phyloP scores from a whole-genome alignment of 225 moss, liverwort and hornwort species.

The Bryum argenteum region DNA sequence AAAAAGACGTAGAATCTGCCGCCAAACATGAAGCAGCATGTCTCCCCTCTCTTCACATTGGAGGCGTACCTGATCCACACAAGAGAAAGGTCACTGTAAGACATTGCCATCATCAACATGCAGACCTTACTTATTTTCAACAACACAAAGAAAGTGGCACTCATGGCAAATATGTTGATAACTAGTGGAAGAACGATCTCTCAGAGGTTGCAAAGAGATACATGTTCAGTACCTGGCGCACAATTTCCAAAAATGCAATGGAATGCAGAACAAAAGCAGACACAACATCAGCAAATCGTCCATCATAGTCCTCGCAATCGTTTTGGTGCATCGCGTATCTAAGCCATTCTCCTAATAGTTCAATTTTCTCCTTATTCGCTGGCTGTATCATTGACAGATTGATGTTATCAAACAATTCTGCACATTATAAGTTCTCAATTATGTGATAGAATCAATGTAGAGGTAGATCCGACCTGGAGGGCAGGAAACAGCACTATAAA shows the following conservation, averaged over 20 bases:
- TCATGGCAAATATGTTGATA: neutral
- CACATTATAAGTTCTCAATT: neutral
- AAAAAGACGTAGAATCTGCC: slow-evolving; percentile 84
- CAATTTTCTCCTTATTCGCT: slow-evolving; percentile 81
- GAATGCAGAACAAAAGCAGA: slow-evolving; percentile 78
- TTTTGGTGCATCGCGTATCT: slow-evolving; percentile 64
- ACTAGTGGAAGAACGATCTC: neutral
- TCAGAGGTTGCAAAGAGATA: neutral
- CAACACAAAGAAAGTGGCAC: neutral
- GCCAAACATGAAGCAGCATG: slow-evolving; percentile 84
- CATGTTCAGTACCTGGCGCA: slow-evolving; percentile 69
- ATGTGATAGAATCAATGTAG: neutral
- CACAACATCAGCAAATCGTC: slow-evolving; percentile 67
- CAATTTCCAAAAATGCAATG: slow-evolving; percentile 87
- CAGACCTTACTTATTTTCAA: neutral
- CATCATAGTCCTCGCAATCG: slow-evolving; percentile 60
- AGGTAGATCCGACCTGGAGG: slow-evolving; percentile 41
- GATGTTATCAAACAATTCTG: neutral
- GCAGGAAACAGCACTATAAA: slow-evolving; percentile 50
- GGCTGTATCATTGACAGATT: slow-evolving; percentile 46
- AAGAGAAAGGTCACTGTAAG: neutral
- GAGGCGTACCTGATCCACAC: slow-evolving; percentile 64
- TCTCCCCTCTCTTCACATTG: slow-evolving; percentile 98
- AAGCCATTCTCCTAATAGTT: slow-evolving; percentile 90
- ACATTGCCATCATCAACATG: neutral